Conservation (phyloP, 1,284 basidiomycete genomes). For the Heterobasidion annosum region DNA sequence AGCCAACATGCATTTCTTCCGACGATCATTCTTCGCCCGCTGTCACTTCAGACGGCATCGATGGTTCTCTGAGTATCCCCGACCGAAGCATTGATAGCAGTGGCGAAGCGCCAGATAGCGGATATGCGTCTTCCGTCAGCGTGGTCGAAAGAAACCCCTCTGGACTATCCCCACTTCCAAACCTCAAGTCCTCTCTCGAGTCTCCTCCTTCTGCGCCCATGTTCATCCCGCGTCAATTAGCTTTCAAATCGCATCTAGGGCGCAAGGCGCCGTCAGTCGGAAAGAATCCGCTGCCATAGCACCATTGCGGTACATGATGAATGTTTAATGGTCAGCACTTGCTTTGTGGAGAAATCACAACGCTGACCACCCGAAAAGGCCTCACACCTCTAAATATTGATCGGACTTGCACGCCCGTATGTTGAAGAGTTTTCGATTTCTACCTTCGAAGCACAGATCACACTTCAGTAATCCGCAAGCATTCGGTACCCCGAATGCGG, state of each 20-base stretch:
- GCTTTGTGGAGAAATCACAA: no score
- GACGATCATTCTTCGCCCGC: neutral
- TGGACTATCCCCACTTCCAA: neutral
- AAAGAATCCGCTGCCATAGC: no score
- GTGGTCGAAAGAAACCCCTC: neutral
- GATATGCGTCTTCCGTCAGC: neutral
- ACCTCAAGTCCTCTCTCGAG: neutral
- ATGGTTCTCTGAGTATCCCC: neutral
- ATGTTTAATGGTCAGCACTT: no score
- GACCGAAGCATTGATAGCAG: neutral
- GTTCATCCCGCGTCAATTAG: neutral
- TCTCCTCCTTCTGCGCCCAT: neutral
- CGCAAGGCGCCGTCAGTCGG: neutral
- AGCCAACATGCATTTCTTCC: neutral
- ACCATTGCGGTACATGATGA: no score
- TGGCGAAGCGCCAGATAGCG: neutral
- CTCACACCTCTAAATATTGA: no score
- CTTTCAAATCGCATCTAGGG: neutral
- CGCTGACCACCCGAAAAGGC: no score
- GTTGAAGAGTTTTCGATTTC: no score
- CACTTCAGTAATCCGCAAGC: no score
- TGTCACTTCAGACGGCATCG: neutral
- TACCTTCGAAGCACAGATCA: no score
- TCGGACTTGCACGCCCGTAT: no score
- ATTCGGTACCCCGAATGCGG: no score